Conservation (phyloP, 306 rosid species). For the Cercis canadensis region DNA sequence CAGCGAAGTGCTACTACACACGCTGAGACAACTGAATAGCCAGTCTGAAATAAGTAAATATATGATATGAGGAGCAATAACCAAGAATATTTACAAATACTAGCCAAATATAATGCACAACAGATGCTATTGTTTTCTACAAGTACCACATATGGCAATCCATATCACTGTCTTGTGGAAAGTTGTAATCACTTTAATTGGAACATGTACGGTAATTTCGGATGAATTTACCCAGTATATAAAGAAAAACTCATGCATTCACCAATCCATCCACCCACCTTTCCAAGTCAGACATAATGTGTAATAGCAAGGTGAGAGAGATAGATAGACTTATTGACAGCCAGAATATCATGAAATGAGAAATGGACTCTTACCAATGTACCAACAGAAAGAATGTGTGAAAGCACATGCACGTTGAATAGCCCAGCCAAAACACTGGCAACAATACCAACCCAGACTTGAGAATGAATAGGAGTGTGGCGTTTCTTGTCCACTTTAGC, state of each 20-base stretch:
- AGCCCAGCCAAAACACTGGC: constrained; percentile 85
- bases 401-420: constrained; percentile 76
- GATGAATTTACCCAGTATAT: constrained; percentile 14
- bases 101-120: constrained; percentile 13
- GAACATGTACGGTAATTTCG: neutral
- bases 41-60: constrained; percentile 75
- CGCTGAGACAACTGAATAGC: constrained; percentile 97
- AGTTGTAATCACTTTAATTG: neutral
- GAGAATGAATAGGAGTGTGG: constrained; percentile 92
- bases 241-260: neutral
- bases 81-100: constrained; percentile 16
- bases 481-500: constrained; percentile 70
- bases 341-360: constrained; percentile 27
- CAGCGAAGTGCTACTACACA: constrained; percentile 89
- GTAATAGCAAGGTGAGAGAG: neutral
- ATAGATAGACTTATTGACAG: constrained; percentile 26
- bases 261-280: constrained; percentile 13
- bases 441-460: constrained; percentile 90
- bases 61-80: constrained; percentile 31
- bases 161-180: neutral
- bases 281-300: neutral
- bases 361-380: constrained; percentile 72
- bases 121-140: neutral
- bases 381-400: constrained; percentile 95
- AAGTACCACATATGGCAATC: neutral